A percentile compares a stretch with the other conserved stretches of the same genome.
Conservation (phyloP, 192 early-diverging fungal species). For the Bifiguratus adelaidae region DNA sequence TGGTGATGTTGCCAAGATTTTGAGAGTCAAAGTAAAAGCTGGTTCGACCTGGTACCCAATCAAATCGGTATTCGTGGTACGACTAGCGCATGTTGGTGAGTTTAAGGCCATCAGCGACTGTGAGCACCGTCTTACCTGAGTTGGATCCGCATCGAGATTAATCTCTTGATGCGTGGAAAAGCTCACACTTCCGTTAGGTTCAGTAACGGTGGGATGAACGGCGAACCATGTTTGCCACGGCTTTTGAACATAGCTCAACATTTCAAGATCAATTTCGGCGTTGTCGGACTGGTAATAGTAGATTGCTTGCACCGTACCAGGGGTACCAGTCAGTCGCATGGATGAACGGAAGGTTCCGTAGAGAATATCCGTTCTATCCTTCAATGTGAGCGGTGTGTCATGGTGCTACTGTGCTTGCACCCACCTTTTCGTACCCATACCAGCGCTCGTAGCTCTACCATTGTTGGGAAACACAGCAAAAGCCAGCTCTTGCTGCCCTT, state of each 20-base stretch:
- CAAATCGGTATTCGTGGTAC: constrained; percentile 23
- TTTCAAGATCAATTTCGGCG: constrained; percentile 23
- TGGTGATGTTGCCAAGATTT: constrained; percentile 3
- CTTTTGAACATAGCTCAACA: constrained; percentile 5
- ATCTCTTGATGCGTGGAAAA: no score
- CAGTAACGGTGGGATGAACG: constrained; percentile 18
- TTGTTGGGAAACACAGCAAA: neutral
- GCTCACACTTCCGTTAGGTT: no score
- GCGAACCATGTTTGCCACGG: constrained; percentile 13
- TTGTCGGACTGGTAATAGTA: constrained; percentile 12
- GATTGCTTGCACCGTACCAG: constrained; percentile 18
- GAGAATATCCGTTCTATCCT: constrained; percentile 10
- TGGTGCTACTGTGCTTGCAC: neutral
- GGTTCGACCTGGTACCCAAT: constrained; percentile 14
- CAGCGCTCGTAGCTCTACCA: constrained; percentile 6
- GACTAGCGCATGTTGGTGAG: no score
- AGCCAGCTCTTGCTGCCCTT: no score
- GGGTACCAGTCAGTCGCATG: constrained; percentile 3
- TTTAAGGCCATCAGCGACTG: no score
- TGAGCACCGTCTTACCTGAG: no score
- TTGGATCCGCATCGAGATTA: no score
- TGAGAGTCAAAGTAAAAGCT: constrained; percentile 17
- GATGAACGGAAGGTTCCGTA: constrained; percentile 17
- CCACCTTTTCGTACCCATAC: constrained; percentile 14
- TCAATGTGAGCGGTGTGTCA: neutral